phyloP scores from a whole-genome alignment of 495 filamentous ascomycete species.

The Massariosphaeria phaeospora region DNA sequence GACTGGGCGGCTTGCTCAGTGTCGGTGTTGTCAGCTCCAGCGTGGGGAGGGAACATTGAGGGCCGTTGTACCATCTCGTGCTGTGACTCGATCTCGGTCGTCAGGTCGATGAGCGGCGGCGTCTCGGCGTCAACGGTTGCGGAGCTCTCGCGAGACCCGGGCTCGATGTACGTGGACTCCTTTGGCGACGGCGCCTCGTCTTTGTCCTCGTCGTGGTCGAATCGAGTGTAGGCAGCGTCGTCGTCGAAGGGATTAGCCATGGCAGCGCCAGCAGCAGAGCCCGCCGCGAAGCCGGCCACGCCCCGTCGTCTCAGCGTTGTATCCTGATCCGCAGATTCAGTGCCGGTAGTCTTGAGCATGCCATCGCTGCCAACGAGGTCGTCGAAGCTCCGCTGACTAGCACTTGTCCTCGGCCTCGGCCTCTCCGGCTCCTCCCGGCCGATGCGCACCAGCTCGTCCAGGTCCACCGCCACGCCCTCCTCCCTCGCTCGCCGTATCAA shows the following conservation, averaged over 20 bases:
- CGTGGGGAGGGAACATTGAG: constrained; percentile 22
- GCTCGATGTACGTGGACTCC: constrained; percentile 16
- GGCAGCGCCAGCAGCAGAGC: constrained; percentile 50
- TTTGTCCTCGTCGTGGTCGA: constrained; percentile 24
- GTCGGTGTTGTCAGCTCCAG: constrained; percentile 12
- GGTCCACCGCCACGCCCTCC: constrained; percentile 45
- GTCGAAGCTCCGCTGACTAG: constrained; percentile 47
- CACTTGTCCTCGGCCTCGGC: neutral
- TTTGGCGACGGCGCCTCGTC: constrained; percentile 17
- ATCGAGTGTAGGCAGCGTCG: constrained; percentile 37
- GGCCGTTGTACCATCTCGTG: constrained; percentile 16
- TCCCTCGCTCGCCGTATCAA: constrained; percentile 41
- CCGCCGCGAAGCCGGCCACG: constrained; percentile 46
- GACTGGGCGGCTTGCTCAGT: constrained; percentile 20
- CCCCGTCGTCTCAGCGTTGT: constrained; percentile 39
- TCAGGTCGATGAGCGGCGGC: constrained; percentile 21
- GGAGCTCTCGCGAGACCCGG: constrained; percentile 30
- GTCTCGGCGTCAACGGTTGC: constrained; percentile 18
- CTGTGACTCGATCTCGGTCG: constrained; percentile 14
- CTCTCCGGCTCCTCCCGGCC: constrained; percentile 25
- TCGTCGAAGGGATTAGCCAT: constrained; percentile 58
- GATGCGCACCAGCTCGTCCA: constrained; percentile 33
- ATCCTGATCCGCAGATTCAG: constrained; percentile 42
- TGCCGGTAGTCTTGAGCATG: constrained; percentile 47
- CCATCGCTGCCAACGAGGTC: constrained; percentile 53